phyloP scores from a whole-genome alignment of 441 rosid species.

The Corymbia citriodora region DNA sequence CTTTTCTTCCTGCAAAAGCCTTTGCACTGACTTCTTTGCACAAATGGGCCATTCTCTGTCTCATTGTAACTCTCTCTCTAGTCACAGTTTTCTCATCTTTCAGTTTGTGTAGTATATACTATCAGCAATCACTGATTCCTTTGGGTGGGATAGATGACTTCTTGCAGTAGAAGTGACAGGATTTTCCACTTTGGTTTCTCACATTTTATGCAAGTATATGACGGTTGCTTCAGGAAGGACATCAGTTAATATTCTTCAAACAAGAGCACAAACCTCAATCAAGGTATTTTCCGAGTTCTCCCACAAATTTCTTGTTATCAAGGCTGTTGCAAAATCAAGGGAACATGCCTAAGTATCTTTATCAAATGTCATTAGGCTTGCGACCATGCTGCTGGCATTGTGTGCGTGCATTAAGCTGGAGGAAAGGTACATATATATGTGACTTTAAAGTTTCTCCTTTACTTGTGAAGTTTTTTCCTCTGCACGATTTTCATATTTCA shows the following conservation, averaged over 20 bases:
- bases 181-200: not conserved
- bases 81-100: not conserved
- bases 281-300: slow-evolving; percentile 23
- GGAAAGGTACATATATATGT: slow-evolving; percentile 53
- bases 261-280: slow-evolving; percentile 20
- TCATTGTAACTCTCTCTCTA: not conserved
- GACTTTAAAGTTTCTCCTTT: not conserved
- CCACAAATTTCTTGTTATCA: not conserved
- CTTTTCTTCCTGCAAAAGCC: not conserved
- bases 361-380: slow-evolving; percentile 45
- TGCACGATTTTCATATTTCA: not conserved
- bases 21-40: not conserved
- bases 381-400: slow-evolving; percentile 94
- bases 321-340: not conserved
- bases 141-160: not conserved
- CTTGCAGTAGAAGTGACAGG: not conserved
- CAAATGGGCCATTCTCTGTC: not conserved
- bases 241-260: slow-evolving; percentile 37
- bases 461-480: not conserved
- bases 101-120: not conserved
- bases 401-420: slow-evolving; percentile 88
- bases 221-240: slow-evolving; percentile 66
- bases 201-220: slow-evolving; percentile 62
- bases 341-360: not conserved
- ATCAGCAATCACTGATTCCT: not conserved